A percentile compares a stretch with the other conserved stretches of the same genome.
Evolutionary conservation across 2,329 filamentous ascomycete genomes (phyloP).

Genomic region (Alternaria consortialis): DNA sequence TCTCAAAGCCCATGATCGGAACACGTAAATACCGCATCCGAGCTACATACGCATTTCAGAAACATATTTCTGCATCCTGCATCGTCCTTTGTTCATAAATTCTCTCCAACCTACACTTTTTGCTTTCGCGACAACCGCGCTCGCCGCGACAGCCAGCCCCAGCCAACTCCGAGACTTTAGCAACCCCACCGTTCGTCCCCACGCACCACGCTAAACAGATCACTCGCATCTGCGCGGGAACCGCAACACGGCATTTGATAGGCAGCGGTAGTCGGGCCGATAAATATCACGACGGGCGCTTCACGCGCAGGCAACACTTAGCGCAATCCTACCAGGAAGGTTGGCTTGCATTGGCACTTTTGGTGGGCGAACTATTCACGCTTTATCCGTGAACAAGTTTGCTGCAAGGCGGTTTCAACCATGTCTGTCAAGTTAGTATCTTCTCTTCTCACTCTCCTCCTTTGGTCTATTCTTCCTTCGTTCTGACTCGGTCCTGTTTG

Average conservation of each 20-base stretch:
- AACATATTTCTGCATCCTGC: background rate
- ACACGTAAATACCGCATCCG: slow-evolving; percentile 1
- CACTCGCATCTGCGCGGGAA: slow-evolving; percentile 33
- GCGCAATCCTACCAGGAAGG: slow-evolving; percentile 16
- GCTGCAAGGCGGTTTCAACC: slow-evolving; percentile 23
- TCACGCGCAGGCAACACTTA: slow-evolving; percentile 25
- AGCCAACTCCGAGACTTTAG: slow-evolving; percentile 6
- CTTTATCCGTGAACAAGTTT: slow-evolving; percentile 33
- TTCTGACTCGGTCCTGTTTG: background rate
- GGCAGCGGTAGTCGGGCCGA: slow-evolving; percentile 31
- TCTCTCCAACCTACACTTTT: background rate
- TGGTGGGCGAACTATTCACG: slow-evolving; percentile 30
- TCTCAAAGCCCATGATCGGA: background rate
- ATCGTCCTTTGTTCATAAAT: background rate
- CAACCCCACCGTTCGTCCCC: slow-evolving; percentile 29
- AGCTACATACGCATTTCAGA: background rate
- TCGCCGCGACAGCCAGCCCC: slow-evolving; percentile 28
- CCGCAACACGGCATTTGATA: slow-evolving; percentile 31
- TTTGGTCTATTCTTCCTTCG: background rate
- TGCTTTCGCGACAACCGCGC: slow-evolving; percentile 26
- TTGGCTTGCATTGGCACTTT: slow-evolving; percentile 32
- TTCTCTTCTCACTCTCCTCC: slow-evolving; percentile 14
- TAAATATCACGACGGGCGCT: slow-evolving; percentile 25
- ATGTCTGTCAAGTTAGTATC: slow-evolving; percentile 55
- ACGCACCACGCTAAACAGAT: slow-evolving; percentile 29